A percentile compares a stretch with the other conserved stretches of the same genome.
phyloP scores from a whole-genome alignment of 208 protist genomes.

The Wallacemonas sp. region DNA sequence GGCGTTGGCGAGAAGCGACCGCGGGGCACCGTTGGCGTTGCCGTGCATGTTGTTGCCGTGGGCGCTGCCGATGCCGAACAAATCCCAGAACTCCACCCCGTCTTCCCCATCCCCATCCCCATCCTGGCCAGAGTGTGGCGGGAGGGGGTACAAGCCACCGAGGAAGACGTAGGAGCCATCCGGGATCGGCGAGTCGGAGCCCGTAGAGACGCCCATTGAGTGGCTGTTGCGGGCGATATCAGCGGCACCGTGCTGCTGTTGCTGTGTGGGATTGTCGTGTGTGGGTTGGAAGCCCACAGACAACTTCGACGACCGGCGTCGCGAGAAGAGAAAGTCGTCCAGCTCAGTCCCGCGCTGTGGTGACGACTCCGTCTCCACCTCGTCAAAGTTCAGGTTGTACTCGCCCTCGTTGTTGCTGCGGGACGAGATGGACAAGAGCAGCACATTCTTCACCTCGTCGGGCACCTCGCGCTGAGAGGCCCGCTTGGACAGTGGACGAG shows the following conservation, averaged over 20 bases:
- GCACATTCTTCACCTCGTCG: background rate
- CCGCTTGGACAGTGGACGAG: too few species aligned
- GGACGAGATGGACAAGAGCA: background rate
- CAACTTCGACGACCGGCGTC: too few species aligned
- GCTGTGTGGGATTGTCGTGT: background rate
- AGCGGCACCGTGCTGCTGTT: background rate
- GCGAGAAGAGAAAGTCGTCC: background rate
- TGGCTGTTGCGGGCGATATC: background rate
- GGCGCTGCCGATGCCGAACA: background rate
- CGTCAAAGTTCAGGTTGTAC: conserved; percentile 1
- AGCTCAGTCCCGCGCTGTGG: background rate
- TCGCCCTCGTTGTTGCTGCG: background rate
- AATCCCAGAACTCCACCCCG: background rate
- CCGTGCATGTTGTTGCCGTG: too few species aligned
- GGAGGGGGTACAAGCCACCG: background rate
- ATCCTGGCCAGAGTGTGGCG: background rate
- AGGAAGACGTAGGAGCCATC: background rate
- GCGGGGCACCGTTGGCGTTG: background rate
- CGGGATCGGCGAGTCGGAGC: background rate
- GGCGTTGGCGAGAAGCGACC: background rate
- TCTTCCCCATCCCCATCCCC: background rate
- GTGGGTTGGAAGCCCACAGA: background rate
- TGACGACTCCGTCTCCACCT: background rate
- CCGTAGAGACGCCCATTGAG: background rate
- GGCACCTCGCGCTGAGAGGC: background rate